These are phyloP conservation scores for Solanum piurae DNA, from an alignment of 257 asterid genomes.

Conservation along the genomic window DNA sequence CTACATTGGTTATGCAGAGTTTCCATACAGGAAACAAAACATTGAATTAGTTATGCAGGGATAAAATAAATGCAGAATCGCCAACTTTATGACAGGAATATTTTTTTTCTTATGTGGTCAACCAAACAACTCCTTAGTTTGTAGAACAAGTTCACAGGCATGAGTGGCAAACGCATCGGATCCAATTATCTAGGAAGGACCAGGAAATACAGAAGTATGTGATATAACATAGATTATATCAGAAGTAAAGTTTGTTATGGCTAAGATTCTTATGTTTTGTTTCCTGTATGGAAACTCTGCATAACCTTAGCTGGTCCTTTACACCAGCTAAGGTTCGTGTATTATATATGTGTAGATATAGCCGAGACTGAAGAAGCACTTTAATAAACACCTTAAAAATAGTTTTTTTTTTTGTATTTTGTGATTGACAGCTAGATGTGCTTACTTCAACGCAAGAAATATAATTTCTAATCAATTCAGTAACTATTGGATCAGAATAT, in stretches of 20 bases:
- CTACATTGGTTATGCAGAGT: not conserved
- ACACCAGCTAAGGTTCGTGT: constrained; percentile 1
- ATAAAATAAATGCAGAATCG: not conserved
- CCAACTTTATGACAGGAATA: not conserved
- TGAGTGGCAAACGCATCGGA: not conserved
- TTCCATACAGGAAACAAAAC: not conserved
- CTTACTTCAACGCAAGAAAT: constrained; percentile 33
- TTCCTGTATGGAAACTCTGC: too few relatives aligned
- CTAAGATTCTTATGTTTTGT: too few relatives aligned
- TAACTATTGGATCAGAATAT: not conserved
- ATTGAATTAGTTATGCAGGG: not conserved
- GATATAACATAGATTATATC: not conserved
- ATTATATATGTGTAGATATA: not conserved
- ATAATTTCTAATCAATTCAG: constrained; percentile 42
- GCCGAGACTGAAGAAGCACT: not conserved
- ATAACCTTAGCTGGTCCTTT: too few relatives aligned
- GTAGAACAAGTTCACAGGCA: not conserved
- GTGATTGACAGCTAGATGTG: not conserved
- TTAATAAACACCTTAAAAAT: not conserved
- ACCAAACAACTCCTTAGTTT: constrained; percentile 4
- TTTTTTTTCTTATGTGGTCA: not conserved
- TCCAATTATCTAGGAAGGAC: not conserved
- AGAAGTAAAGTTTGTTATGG: not conserved
- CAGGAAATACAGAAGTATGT: not conserved
- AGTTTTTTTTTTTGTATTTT: not conserved